These are phyloP conservation scores for Fraxinus sp. DNA, from an alignment of 305 asterid genomes.

Conservation along the genomic window DNA sequence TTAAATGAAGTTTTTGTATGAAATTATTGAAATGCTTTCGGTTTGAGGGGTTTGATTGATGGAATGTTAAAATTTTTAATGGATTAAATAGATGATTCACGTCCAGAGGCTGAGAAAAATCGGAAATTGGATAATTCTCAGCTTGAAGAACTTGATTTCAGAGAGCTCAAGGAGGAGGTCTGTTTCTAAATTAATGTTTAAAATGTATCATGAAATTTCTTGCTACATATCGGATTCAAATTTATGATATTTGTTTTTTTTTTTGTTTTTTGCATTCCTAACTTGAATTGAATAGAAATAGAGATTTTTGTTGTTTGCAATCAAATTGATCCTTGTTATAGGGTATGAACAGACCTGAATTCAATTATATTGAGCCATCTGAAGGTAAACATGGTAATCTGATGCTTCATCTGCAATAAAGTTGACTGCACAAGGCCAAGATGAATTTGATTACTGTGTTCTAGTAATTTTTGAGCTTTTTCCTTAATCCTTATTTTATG, in stretches of 20 bases:
- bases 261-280: not conserved
- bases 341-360: not conserved
- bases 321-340: not conserved
- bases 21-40: not conserved
- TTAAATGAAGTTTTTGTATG: not conserved
- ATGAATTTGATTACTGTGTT: not conserved
- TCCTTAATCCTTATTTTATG: not conserved
- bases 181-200: constrained; percentile 8
- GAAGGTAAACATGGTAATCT: not conserved
- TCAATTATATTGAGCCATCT: not conserved
- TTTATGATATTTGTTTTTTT: not conserved
- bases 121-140: constrained; percentile 21
- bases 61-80: not conserved
- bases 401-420: not conserved
- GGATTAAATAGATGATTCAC: constrained; percentile 28
- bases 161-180: constrained; percentile 64
- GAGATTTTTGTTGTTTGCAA: not conserved
- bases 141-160: constrained; percentile 30
- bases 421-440: not conserved
- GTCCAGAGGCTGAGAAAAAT: constrained; percentile 34
- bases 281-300: not conserved
- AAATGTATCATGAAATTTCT: not conserved
- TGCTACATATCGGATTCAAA: not conserved
- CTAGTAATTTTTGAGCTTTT: not conserved
- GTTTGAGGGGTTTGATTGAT: constrained; percentile 4